A percentile compares a stretch with the other conserved stretches of the same genome.
Conservation (phyloP, 2,329 filamentous ascomycete genomes). For the Fusarium sp. region DNA sequence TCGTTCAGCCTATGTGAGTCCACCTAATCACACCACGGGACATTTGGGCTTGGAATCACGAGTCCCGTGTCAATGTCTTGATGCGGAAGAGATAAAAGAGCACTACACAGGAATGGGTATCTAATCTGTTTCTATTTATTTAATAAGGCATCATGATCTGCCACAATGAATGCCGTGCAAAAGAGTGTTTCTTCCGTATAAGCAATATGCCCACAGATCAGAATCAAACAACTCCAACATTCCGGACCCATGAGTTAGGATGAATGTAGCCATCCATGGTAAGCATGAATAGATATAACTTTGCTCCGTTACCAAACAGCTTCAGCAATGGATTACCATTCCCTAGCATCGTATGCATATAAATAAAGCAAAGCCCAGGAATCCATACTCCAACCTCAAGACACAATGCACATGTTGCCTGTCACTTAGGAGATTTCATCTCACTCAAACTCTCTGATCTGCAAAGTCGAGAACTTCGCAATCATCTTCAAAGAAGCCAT, state of each 20-base stretch:
- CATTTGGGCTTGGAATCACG: constrained; percentile 1
- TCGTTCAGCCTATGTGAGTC: constrained; percentile 26
- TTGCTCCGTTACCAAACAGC: constrained; percentile 27
- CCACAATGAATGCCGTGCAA: constrained; percentile 45
- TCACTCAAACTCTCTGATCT: constrained; percentile 72
- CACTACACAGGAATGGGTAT: constrained; percentile 51
- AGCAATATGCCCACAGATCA: constrained; percentile 50
- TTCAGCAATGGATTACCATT: constrained; percentile 28
- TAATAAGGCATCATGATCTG: constrained; percentile 44
- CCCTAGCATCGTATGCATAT: constrained; percentile 34
- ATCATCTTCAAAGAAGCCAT: constrained; percentile 92
- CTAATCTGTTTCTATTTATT: constrained; percentile 57
- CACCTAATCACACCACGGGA: constrained; percentile 38
- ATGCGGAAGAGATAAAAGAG: constrained; percentile 33
- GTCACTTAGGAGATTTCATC: constrained; percentile 1
- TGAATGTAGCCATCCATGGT: constrained; percentile 39
- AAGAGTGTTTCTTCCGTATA: constrained; percentile 49
- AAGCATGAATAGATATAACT: constrained; percentile 24
- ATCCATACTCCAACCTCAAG: constrained; percentile 29
- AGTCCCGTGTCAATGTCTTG: constrained; percentile 13
- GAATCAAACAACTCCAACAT: constrained; percentile 50
- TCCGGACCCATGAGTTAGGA: constrained; percentile 39
- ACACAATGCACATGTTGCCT: constrained; percentile 15
- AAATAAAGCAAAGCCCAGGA: constrained; percentile 45
- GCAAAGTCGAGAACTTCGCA: constrained; percentile 94